Base-by-base conservation (phyloP, 2,329 filamentous ascomycete species). In the Graphilbum ipis-grandicollis region DNA sequence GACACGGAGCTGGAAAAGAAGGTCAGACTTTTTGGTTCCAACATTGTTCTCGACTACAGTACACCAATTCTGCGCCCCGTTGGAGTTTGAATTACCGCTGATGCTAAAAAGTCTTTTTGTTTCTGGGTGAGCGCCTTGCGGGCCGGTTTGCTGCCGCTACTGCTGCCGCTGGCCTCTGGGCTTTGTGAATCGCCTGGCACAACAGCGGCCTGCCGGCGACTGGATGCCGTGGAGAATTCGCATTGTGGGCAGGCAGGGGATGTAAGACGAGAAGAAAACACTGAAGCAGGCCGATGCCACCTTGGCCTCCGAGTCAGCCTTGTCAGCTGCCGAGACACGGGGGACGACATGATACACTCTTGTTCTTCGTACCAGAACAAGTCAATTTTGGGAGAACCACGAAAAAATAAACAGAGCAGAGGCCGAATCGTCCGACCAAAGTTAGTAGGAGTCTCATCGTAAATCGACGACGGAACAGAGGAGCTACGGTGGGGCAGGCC, bases 41-140 rank as follows among this genome's bases (percentile, higher is more conserved):
- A n/a, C n/a, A n/a, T n/a, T n/a, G n/a, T n/a, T n/a, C n/a, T n/a
- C n/a, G n/a, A n/a, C n/a, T n/a, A n/a, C n/a, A n/a, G n/a, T n/a
- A n/a, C n/a, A n/a, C n/a, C n/a, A n/a, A n/a, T n/a, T n/a, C n/a
- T n/a, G n/a, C n/a, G n/a, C n/a, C n/a, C n/a, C n/a, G n/a, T n/a
- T n/a, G n/a, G n/a, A n/a, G n/a, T n/a, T n/a, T n/a, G n/a, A n/a
- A n/a, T 46, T 60, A 77, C 73, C 14, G 83, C 83, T 21, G 77
- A 71, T 40, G 80, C 76, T 34, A 92, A 72, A 49, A 79, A 92
- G 39, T 78, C 67, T 40, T 72, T 68, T 51, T 93, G 83, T 41
- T 72, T 65, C 44, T 69, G 58, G 22, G 74, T 82, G 33, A 90
- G 62, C 9, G 75, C 66, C 52, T 77, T 73, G 41, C 52, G 61